Evolutionary conservation across 2,329 filamentous ascomycete genomes (phyloP).

Genomic region (Didymosphaeria variabile): DNA sequence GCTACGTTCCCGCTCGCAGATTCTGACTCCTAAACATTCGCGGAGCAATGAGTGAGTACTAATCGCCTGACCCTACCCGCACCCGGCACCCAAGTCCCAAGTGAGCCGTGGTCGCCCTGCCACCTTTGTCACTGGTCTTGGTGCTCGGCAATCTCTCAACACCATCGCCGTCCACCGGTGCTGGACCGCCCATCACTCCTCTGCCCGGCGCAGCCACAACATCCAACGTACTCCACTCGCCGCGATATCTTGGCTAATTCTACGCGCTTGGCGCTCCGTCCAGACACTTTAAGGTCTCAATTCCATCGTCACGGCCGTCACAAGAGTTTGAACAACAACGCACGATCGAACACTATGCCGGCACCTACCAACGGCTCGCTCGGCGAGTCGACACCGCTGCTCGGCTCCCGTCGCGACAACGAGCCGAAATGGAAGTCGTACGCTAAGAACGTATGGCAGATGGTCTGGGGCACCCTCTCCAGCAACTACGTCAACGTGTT

Average conservation of each 20-base stretch:
- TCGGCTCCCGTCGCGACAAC: conserved; percentile 31
- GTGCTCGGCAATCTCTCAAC: conserved; percentile 9
- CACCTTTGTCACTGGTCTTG: conserved; percentile 18
- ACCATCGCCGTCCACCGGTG: conserved; percentile 7
- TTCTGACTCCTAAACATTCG: conserved; percentile 6
- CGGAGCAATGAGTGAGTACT: conserved; percentile 15
- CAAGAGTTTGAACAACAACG: conserved; percentile 22
- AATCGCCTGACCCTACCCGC: not conserved
- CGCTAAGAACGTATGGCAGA: conserved; percentile 43
- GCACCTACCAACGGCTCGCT: conserved; percentile 37
- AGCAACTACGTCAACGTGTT: conserved; percentile 73
- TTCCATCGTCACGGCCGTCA: conserved; percentile 44
- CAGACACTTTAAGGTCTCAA: conserved; percentile 45
- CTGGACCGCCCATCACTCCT: conserved; percentile 8
- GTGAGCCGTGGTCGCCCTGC: conserved; percentile 1
- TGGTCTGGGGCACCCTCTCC: conserved; percentile 54
- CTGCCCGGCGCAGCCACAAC: conserved; percentile 33
- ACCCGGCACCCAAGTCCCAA: not conserved
- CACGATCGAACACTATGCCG: conserved; percentile 30
- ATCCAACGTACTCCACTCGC: conserved; percentile 6
- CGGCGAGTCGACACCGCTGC: conserved; percentile 42
- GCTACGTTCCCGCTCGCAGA: conserved; percentile 8
- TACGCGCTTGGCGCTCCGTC: conserved; percentile 26
- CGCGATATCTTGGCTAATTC: conserved; percentile 36
- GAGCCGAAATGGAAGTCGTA: conserved; percentile 39